Evolutionary conservation across 2,329 filamentous ascomycete genomes (phyloP).

Genomic region (Monosporascus cannonballus): DNA sequence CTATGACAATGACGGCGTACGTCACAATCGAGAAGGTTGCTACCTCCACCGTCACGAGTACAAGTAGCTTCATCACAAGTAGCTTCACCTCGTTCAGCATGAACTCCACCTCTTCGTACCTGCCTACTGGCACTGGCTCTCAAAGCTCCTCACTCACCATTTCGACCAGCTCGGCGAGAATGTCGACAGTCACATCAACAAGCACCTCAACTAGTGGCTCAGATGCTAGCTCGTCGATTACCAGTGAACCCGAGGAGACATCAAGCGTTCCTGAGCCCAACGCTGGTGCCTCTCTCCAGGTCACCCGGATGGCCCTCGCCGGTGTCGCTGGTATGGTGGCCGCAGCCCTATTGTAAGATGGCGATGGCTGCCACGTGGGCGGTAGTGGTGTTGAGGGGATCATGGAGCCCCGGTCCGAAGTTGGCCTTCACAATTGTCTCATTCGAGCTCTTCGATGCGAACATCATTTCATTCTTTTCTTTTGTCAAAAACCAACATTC

Average conservation of each 20-base stretch:
- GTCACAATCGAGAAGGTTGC: conserved; percentile 42
- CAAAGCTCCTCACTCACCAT: conserved; percentile 20
- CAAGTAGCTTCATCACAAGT: conserved; percentile 17
- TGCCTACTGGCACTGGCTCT: conserved; percentile 23
- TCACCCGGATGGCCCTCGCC: conserved; percentile 39
- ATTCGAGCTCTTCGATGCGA: conserved; percentile 20
- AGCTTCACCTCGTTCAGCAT: conserved; percentile 29
- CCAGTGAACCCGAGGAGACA: conserved; percentile 24
- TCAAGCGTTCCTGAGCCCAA: conserved; percentile 31
- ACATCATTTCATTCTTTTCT: conserved; percentile 24
- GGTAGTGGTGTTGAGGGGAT: background rate
- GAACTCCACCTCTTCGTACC: conserved; percentile 30
- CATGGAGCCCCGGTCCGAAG: background rate
- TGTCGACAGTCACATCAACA: background rate
- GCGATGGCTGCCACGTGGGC: background rate
- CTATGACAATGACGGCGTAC: conserved; percentile 45
- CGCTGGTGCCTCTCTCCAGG: conserved; percentile 38
- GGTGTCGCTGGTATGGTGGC: conserved; percentile 45
- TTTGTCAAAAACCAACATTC: conserved; percentile 26
- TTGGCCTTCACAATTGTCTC: conserved; percentile 6
- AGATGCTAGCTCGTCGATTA: conserved; percentile 13
- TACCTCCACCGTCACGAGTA: conserved; percentile 13
- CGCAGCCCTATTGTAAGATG: conserved; percentile 43
- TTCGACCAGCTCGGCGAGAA: conserved; percentile 22
- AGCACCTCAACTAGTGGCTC: conserved; percentile 8